Evolutionary conservation across 2,329 filamentous ascomycete species (phyloP).

Genomic region (Apiospora kogelbergensis): DNA sequence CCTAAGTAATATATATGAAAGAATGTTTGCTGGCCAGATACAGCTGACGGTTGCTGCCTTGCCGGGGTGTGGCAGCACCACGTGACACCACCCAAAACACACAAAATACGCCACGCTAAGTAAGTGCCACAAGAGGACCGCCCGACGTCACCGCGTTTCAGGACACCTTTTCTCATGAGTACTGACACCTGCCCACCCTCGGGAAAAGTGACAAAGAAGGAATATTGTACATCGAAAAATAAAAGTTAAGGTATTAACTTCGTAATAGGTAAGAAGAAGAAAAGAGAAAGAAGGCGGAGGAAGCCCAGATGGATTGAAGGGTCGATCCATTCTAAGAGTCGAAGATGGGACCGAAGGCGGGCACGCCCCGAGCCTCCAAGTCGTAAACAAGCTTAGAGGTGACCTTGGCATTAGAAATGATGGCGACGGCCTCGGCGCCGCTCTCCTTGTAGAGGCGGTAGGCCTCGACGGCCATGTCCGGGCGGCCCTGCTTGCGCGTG

Average conservation of each 20-base stretch:
- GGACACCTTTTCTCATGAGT: neutral
- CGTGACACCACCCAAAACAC: neutral
- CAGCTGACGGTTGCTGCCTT: neutral
- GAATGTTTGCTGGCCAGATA: neutral
- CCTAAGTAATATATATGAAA: neutral
- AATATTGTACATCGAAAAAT: neutral
- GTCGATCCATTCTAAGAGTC: conserved; percentile 23
- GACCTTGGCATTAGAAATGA: conserved; percentile 34
- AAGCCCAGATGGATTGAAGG: neutral
- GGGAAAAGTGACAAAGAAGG: neutral
- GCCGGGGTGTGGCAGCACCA: neutral
- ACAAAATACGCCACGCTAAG: neutral
- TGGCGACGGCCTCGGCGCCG: conserved; percentile 32
- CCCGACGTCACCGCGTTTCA: neutral
- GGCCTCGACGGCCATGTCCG: conserved; percentile 30
- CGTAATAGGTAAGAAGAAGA: neutral
- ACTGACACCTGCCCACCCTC: neutral
- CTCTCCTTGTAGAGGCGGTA: conserved; percentile 12
- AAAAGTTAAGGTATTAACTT: neutral
- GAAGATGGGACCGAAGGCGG: conserved; percentile 36
- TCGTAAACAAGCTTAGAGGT: conserved; percentile 32
- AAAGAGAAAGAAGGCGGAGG: neutral
- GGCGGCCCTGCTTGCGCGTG: conserved; percentile 28
- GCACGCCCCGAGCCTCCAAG: conserved; percentile 31
- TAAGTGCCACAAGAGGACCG: neutral